Evolutionary conservation across 2,329 filamentous ascomycete genomes (phyloP).

Genomic region (Periconia macrospinosa): DNA sequence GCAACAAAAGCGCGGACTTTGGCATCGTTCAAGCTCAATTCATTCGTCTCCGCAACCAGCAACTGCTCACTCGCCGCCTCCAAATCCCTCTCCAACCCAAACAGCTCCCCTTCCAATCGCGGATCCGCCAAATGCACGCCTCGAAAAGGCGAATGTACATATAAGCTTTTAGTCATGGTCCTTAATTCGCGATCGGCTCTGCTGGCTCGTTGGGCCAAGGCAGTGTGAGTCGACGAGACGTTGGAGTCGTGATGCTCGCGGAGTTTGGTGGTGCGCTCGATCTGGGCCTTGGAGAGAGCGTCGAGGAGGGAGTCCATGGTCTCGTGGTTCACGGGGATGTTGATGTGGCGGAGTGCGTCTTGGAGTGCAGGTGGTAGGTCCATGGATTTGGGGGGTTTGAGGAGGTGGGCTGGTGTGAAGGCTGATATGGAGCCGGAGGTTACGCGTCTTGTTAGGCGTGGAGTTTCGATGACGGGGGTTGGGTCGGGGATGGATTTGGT

Average conservation of each 20-base stretch:
- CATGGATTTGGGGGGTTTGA: slow-evolving; percentile 28
- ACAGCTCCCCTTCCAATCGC: slow-evolving; percentile 34
- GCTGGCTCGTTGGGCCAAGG: slow-evolving; percentile 38
- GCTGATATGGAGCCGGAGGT: slow-evolving; percentile 25
- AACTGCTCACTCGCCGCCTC: slow-evolving; percentile 43
- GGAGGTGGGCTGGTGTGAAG: slow-evolving; percentile 28
- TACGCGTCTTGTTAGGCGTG: slow-evolving; percentile 19
- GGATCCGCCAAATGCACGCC: slow-evolving; percentile 26
- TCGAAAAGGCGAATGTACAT: slow-evolving; percentile 39
- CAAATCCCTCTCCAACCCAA: slow-evolving; percentile 40
- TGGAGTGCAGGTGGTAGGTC: slow-evolving; percentile 36
- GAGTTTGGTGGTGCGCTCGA: slow-evolving; percentile 40
- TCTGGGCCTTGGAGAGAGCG: slow-evolving; percentile 27
- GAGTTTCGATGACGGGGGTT: slow-evolving; percentile 12
- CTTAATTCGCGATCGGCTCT: slow-evolving; percentile 41
- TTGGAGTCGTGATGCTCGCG: slow-evolving; percentile 37
- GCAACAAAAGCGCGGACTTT: slow-evolving; percentile 35
- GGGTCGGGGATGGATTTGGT: slow-evolving; percentile 26
- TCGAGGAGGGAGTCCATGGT: slow-evolving; percentile 27
- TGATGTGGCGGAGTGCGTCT: slow-evolving; percentile 38
- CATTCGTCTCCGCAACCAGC: slow-evolving; percentile 36
- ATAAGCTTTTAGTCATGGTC: slow-evolving; percentile 42
- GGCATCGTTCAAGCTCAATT: slow-evolving; percentile 33
- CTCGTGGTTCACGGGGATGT: slow-evolving; percentile 33
- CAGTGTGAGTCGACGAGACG: slow-evolving; percentile 33